Evolutionary conservation across 2,329 filamentous ascomycete genomes (phyloP).

Genomic region (Nothopassalora personata): DNA sequence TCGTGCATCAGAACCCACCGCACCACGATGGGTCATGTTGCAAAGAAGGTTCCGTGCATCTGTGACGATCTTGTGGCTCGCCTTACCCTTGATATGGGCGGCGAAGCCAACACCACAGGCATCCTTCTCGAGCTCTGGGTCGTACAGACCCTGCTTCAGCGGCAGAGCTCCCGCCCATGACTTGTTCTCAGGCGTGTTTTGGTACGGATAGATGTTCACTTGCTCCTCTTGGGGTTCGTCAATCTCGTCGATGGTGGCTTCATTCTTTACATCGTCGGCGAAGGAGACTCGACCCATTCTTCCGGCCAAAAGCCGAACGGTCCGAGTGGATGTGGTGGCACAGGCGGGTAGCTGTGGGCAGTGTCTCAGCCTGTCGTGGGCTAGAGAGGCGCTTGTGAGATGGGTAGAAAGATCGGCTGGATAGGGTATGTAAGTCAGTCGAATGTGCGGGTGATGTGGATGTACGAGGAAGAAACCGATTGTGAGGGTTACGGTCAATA

Average conservation of each 20-base stretch:
- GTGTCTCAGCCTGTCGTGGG: conserved; percentile 1
- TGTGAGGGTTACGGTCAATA: no score
- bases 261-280: conserved; percentile 46
- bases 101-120: conserved; percentile 98
- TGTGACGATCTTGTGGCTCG: conserved; percentile 97
- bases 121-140: conserved; percentile 95
- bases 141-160: conserved; percentile 97
- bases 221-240: conserved; percentile 51
- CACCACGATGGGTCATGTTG: conserved; percentile 99
- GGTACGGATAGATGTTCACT: conserved; percentile 72
- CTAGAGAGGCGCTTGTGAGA: background rate
- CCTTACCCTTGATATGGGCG: conserved; percentile 94
- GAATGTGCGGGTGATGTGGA: background rate
- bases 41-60: conserved; percentile 96
- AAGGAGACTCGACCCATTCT: conserved; percentile 52
- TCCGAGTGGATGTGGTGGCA: conserved; percentile 12
- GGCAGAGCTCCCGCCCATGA: conserved; percentile 94
- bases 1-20: conserved; percentile 93
- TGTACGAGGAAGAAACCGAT: background rate
- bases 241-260: conserved; percentile 22
- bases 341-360: background rate
- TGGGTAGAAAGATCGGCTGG: background rate
- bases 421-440: background rate
- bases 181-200: conserved; percentile 70
- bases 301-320: conserved; percentile 48